Conservation (phyloP, 2,329 filamentous ascomycete genomes). For the Meredithiella fracta region DNA sequence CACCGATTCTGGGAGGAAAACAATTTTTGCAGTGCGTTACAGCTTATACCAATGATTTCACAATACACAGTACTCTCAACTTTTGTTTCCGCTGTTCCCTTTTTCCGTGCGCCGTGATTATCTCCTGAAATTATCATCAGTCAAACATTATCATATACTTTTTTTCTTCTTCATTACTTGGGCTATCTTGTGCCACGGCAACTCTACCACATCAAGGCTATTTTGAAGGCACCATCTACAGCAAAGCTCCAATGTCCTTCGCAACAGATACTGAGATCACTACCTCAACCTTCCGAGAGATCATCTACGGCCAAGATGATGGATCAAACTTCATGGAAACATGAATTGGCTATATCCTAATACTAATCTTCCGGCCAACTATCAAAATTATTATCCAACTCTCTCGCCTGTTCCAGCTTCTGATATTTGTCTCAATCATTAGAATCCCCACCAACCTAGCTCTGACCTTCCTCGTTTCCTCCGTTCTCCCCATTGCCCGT, state of each 20-base stretch:
- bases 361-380: slow-evolving; percentile 6
- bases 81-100: background rate
- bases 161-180: background rate
- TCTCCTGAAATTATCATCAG: background rate
- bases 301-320: background rate
- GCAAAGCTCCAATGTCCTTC: too few relatives aligned
- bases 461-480: slow-evolving; percentile 1
- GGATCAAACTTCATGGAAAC: slow-evolving; percentile 10
- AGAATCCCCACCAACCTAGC: background rate
- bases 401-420: slow-evolving; percentile 4
- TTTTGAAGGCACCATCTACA: background rate
- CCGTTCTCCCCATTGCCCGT: slow-evolving; percentile 3
- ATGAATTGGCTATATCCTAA: slow-evolving; percentile 9
- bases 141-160: background rate
- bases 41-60: too few relatives aligned
- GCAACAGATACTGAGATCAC: too few relatives aligned
- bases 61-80: background rate
- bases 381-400: slow-evolving; percentile 9
- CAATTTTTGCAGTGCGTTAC: background rate
- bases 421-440: slow-evolving; percentile 5
- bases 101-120: background rate
- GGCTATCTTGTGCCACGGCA: background rate
- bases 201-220: background rate
- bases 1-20: background rate
- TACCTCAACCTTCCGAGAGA: too few relatives aligned